These are phyloP conservation scores for Ceratocystis colombiana DNA, from an alignment of 2,329 filamentous ascomycete species.

Conservation along the genomic window DNA sequence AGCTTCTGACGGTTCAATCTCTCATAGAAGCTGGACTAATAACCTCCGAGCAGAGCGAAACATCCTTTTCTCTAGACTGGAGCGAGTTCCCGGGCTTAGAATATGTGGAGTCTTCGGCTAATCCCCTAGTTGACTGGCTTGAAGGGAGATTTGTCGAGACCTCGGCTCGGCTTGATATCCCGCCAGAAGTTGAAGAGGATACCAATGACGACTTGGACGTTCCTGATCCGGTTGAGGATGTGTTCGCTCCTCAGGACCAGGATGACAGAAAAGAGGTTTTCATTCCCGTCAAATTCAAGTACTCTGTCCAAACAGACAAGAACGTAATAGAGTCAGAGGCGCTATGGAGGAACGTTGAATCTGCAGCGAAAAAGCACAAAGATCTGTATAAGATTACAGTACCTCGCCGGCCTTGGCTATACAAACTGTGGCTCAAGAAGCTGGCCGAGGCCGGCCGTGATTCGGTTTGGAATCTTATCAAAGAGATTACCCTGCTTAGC, in stretches of 20 bases:
- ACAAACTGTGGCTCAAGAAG: slow-evolving; percentile 50
- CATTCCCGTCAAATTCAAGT: slow-evolving; percentile 27
- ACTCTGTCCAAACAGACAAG: slow-evolving; percentile 5
- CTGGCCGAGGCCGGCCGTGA: slow-evolving; percentile 41
- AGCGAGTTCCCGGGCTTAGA: slow-evolving; percentile 7
- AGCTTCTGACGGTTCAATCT: background rate
- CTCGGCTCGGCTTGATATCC: slow-evolving; percentile 5
- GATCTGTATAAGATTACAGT: slow-evolving; percentile 54
- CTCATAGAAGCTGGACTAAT: slow-evolving; percentile 41
- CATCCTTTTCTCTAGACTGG: slow-evolving; percentile 9
- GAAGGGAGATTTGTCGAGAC: slow-evolving; percentile 3
- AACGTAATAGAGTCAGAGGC: slow-evolving; percentile 3
- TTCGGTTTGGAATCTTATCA: slow-evolving; percentile 42
- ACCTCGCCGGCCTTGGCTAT: slow-evolving; percentile 52
- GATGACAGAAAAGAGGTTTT: slow-evolving; percentile 48
- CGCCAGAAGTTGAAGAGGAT: background rate
- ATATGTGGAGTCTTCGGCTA: background rate
- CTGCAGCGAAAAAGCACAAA: slow-evolving; percentile 27
- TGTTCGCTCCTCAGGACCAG: slow-evolving; percentile 25
- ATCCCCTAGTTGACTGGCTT: slow-evolving; percentile 20
- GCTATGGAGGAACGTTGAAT: slow-evolving; percentile 22
- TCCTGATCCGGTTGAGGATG: slow-evolving; percentile 16
- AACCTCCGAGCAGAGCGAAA: background rate
- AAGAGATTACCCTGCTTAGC: slow-evolving; percentile 41
- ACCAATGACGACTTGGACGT: slow-evolving; percentile 16